These are phyloP conservation scores for Tausonia pullulans DNA, from an alignment of 1,284 basidiomycete species.

Conservation along the genomic window DNA sequence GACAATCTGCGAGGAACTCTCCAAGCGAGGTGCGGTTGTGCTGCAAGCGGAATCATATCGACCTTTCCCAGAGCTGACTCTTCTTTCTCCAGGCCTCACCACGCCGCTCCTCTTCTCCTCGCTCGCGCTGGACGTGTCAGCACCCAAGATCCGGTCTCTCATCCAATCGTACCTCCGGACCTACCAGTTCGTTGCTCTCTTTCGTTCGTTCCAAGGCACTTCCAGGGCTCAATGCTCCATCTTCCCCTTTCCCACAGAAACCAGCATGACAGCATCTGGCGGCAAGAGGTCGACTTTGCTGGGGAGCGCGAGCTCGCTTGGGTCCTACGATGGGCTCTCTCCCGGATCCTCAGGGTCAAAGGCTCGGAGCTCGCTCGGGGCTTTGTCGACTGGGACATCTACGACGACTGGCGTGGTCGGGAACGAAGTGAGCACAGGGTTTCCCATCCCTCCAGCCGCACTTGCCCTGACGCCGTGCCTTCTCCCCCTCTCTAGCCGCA, in stretches of 20 bases:
- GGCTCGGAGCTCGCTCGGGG: constrained; percentile 35
- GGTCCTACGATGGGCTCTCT: constrained; percentile 73
- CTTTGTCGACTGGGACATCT: constrained; percentile 63
- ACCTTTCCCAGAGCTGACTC: background rate
- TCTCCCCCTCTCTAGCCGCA: constrained; percentile 37
- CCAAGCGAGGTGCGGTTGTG: constrained; percentile 40
- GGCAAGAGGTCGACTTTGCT: constrained; percentile 66
- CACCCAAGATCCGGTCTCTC: constrained; percentile 56
- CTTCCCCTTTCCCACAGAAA: constrained; percentile 14
- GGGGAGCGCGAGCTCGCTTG: constrained; percentile 74
- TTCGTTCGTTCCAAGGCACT: background rate
- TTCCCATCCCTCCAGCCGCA: too few species aligned
- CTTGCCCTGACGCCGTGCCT: too few species aligned
- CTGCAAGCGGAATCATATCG: background rate
- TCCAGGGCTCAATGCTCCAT: background rate
- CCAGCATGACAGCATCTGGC: constrained; percentile 39
- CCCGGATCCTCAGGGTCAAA: constrained; percentile 50
- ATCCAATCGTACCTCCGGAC: constrained; percentile 57
- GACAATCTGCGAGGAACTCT: constrained; percentile 58
- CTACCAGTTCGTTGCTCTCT: constrained; percentile 23
- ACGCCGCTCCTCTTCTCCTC: constrained; percentile 82
- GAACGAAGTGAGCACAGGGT: constrained; percentile 51
- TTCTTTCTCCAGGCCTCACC: constrained; percentile 46
- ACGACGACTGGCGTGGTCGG: constrained; percentile 59
- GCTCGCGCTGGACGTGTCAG: constrained; percentile 68